Evolutionary conservation across 2,329 filamentous ascomycete species (phyloP).

Genomic region (Talaromyces verruculosus): DNA sequence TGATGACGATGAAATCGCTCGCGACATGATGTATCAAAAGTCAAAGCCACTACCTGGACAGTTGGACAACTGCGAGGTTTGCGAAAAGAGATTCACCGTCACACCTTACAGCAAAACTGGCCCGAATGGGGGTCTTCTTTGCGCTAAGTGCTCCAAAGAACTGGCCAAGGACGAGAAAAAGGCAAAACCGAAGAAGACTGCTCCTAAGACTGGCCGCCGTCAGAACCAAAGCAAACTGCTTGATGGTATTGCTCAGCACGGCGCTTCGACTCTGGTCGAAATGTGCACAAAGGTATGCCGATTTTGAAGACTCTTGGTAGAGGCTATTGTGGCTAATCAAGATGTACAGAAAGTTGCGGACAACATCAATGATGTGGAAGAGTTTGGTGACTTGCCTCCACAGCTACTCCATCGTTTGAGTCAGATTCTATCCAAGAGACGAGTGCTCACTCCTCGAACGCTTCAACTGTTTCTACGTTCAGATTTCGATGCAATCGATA

Average conservation of each 20-base stretch:
- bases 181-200: slow-evolving; percentile 54
- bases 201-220: slow-evolving; percentile 63
- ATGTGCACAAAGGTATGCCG: slow-evolving; percentile 56
- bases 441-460: slow-evolving; percentile 54
- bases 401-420: slow-evolving; percentile 58
- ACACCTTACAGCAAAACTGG: slow-evolving; percentile 83
- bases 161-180: slow-evolving; percentile 65
- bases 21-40: slow-evolving; percentile 58
- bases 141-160: slow-evolving; percentile 75
- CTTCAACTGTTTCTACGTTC: slow-evolving; percentile 51
- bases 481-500: slow-evolving; percentile 56
- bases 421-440: slow-evolving; percentile 64
- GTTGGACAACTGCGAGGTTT: slow-evolving; percentile 82
- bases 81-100: slow-evolving; percentile 85
- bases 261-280: slow-evolving; percentile 49
- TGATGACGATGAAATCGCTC: slow-evolving; percentile 49
- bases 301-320: background rate
- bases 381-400: slow-evolving; percentile 63
- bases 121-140: slow-evolving; percentile 82
- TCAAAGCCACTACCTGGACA: slow-evolving; percentile 70
- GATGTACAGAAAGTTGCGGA: slow-evolving; percentile 56
- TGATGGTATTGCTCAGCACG: slow-evolving; percentile 61
- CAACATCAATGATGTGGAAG: slow-evolving; percentile 63
- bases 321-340: slow-evolving; percentile 24
- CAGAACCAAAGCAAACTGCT: slow-evolving; percentile 80